Evolutionary conservation across 306 rosid genomes (phyloP).

Genomic region (Mimosa bimucronata): DNA sequence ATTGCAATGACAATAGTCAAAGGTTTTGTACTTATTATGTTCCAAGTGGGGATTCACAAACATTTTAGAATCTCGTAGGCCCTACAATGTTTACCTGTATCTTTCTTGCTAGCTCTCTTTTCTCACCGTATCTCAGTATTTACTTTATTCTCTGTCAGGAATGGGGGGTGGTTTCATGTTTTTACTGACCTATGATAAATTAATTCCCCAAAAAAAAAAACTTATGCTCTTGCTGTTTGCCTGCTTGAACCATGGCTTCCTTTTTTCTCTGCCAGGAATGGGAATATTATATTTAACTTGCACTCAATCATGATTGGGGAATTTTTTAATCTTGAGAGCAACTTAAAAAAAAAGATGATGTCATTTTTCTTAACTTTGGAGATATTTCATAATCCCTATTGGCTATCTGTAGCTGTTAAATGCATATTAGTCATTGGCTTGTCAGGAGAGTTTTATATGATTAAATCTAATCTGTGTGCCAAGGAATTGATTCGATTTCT

Average conservation of each 20-base stretch:
- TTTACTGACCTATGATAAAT: background rate
- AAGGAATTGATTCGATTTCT: conserved; percentile 16
- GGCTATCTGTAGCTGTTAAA: conserved; percentile 16
- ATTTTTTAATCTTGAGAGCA: conserved; percentile 1
- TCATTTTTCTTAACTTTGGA: background rate
- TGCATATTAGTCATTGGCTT: conserved; percentile 26
- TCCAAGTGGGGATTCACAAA: conserved; percentile 8
- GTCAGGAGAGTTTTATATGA: background rate
- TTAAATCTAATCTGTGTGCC: background rate
- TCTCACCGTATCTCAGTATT: background rate
- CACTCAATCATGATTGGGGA: background rate
- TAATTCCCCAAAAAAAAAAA: background rate
- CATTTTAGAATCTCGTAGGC: background rate
- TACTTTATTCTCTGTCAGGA: background rate
- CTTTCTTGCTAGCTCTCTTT: background rate
- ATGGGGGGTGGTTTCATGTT: background rate
- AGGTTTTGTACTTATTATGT: conserved; percentile 4
- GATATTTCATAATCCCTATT: conserved; percentile 1
- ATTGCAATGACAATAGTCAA: conserved; percentile 23
- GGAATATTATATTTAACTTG: conserved; percentile 22
- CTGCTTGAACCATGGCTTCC: background rate
- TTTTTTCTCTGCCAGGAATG: background rate
- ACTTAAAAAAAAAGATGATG: background rate
- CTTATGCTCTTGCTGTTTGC: background rate
- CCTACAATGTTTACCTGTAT: conserved; percentile 12